A percentile compares a stretch with the other conserved stretches of the same genome.
phyloP scores from a whole-genome alignment of 495 filamentous ascomycete genomes.

The Aspergillus sclerotiicarbonarius region DNA sequence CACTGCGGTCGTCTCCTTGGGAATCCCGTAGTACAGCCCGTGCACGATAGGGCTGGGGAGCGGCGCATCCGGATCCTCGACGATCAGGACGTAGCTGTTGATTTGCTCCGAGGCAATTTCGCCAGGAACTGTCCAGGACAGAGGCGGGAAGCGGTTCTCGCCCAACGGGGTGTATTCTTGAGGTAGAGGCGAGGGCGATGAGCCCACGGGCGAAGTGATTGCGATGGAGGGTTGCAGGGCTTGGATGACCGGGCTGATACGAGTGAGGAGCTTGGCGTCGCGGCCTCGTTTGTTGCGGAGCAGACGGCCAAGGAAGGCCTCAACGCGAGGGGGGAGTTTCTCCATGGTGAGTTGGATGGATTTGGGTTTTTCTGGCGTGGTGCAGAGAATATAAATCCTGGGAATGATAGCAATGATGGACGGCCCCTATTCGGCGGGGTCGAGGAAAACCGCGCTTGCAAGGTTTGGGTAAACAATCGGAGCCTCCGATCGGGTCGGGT shows the following conservation, averaged over 20 bases:
- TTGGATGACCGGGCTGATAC: not conserved
- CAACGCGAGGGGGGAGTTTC: not conserved
- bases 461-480: no score
- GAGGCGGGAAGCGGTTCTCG: not conserved
- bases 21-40: slow-evolving; percentile 43
- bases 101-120: not conserved
- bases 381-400: no score
- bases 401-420: no score
- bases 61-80: slow-evolving; percentile 50
- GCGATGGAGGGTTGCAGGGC: not conserved
- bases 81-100: slow-evolving; percentile 41
- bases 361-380: no score
- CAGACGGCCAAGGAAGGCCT: not conserved
- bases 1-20: slow-evolving; percentile 28
- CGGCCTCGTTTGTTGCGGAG: not conserved
- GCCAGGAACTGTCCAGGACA: not conserved
- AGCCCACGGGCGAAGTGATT: not conserved
- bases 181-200: not conserved
- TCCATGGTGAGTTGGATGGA: not conserved
- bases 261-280: not conserved
- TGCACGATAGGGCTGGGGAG: slow-evolving; percentile 47
- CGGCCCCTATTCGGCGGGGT: no score
- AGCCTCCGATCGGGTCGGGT: no score
- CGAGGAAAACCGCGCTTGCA: no score
- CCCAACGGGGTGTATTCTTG: not conserved